Evolutionary conservation across 257 asterid species (phyloP).

Genomic region (Coffea eugenioides): DNA sequence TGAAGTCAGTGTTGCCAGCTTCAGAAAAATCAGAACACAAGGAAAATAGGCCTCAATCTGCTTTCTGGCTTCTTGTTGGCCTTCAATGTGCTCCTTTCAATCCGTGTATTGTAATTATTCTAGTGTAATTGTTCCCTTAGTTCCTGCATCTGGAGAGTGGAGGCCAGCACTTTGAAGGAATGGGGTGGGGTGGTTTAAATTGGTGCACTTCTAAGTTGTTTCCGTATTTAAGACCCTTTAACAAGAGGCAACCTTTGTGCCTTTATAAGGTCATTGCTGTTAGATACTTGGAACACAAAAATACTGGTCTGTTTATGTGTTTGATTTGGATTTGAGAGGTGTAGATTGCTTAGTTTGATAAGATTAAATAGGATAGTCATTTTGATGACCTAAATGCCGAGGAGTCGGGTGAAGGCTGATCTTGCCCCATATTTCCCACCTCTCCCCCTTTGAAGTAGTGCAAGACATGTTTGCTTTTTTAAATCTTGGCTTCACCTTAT

Average conservation of each 20-base stretch:
- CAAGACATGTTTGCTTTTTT: too few species aligned
- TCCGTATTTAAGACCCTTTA: not conserved
- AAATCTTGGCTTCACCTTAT: not conserved
- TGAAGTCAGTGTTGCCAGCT: too few species aligned
- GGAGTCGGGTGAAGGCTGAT: not conserved
- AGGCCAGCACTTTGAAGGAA: not conserved
- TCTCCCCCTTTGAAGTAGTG: too few species aligned
- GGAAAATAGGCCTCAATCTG: too few species aligned
- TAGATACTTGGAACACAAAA: not conserved
- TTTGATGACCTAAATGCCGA: not conserved
- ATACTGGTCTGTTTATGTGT: too few species aligned
- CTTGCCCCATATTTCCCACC: too few species aligned
- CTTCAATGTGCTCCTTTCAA: not conserved
- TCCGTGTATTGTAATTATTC: too few species aligned
- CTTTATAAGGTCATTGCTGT: not conserved
- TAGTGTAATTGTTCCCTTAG: not conserved
- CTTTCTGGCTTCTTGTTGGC: too few species aligned
- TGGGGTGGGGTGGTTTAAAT: not conserved
- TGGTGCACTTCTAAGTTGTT: too few species aligned
- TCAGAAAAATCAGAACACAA: too few species aligned
- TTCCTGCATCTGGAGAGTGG: not conserved
- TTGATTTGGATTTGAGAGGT: too few species aligned
- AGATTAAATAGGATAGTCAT: not conserved
- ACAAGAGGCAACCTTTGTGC: not conserved
- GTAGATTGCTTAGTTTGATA: too few species aligned